Conservation (phyloP, 2,329 filamentous ascomycete species). For the Cercospora brassicicola region DNA sequence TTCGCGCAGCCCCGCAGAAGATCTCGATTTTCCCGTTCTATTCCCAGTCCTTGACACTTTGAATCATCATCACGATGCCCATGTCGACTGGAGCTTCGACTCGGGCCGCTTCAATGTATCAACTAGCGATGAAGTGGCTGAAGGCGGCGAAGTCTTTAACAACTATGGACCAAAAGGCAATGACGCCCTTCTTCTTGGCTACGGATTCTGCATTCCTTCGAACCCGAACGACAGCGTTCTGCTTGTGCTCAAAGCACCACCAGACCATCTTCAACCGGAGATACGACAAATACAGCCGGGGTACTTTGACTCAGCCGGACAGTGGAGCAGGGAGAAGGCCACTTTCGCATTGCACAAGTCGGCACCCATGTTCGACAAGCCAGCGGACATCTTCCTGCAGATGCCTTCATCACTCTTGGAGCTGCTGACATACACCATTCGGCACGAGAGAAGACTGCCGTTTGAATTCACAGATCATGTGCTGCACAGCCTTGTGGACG, state of each 20-base stretch:
- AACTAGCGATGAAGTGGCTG: slow-evolving; percentile 37
- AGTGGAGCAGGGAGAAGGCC: slow-evolving; percentile 40
- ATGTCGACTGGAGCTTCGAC: slow-evolving; percentile 51
- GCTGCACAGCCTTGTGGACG: slow-evolving; percentile 29
- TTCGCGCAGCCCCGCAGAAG: slow-evolving; percentile 35
- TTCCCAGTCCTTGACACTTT: slow-evolving; percentile 53
- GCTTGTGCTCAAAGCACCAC: slow-evolving; percentile 45
- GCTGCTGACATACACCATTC: slow-evolving; percentile 40
- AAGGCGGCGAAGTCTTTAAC: slow-evolving; percentile 51
- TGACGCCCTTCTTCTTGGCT: slow-evolving; percentile 54
- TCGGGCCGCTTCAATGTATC: slow-evolving; percentile 44
- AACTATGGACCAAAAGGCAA: slow-evolving; percentile 57
- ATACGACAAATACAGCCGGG: slow-evolving; percentile 36
- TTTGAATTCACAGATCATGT: slow-evolving; percentile 35
- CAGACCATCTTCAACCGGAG: slow-evolving; percentile 38
- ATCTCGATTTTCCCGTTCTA: slow-evolving; percentile 47
- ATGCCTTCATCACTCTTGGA: slow-evolving; percentile 39
- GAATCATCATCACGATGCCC: slow-evolving; percentile 51
- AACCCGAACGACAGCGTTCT: slow-evolving; percentile 52
- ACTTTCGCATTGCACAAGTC: slow-evolving; percentile 41
- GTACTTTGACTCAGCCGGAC: slow-evolving; percentile 36
- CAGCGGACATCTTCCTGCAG: slow-evolving; percentile 28
- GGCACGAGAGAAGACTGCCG: slow-evolving; percentile 35
- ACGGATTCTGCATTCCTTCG: slow-evolving; percentile 52
- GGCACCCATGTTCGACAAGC: not conserved